Evolutionary conservation across 108 stramenopile genomes (phyloP), one percentile per base, ranked within the genome.

Genomic region (Cyclotella cryptica): DNA sequence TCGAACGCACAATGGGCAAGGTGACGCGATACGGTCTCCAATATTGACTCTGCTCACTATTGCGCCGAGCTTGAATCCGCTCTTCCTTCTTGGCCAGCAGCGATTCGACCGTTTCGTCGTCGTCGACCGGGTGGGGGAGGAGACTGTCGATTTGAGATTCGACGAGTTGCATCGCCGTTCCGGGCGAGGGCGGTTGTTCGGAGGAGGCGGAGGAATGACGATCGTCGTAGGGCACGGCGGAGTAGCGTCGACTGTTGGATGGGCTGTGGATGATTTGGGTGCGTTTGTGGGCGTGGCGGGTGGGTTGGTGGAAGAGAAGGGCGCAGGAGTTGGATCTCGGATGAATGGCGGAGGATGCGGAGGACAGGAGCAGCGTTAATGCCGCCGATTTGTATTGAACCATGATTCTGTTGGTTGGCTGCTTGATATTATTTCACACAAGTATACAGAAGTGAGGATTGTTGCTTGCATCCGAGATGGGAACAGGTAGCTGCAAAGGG

Each of bases 31-130:
- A 90, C 26, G 78, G 66, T 39, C 59, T 82, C 7, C 81, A 51
- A 9, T 57, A 19, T 14, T 80, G 52, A 44, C 52, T 75, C 19
- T 86, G 66, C 14, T 66, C 28, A 12, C 54, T 42, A 15, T 51
- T 51, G 18, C 47, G 19, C 52, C 82, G 55, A 0, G 82, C 71
- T 14, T 58, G 63, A 35, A 75, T 75, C 19, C 82, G 71, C 67
- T 83, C 72, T 54, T 83, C 82, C 59, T 74, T 87, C 60, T 66
- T 86, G 51, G 45, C 87, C 78, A 79, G 72, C 40, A 84, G 40
- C 0, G 85, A 80, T 51, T 81, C 81, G n/a, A 77, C 80, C 39
- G 65, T 62, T 54, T 81, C 89, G 24, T 85, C 80, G 49, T 71
- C 54, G 54, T 86, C 88, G 22, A 74, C 6, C 15, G 26, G 41